Evolutionary conservation across 1,139 yeast species (phyloP).

Genomic region (Suhomyces terraborum): DNA sequence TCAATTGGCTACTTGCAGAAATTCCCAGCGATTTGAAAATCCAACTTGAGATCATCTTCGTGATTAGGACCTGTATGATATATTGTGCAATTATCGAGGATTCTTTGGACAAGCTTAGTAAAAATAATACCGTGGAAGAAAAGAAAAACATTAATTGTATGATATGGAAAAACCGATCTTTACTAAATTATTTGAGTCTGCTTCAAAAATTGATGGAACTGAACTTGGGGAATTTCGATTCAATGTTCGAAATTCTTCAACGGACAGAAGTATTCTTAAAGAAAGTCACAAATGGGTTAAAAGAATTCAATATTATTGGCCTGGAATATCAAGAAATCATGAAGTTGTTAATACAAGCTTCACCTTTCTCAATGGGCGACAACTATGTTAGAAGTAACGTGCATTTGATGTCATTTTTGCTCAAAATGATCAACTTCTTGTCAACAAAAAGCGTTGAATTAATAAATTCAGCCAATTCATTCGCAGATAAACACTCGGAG

Average conservation of each 20-base stretch:
- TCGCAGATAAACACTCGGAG: not conserved
- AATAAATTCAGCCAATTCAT: not conserved
- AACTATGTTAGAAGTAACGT: not conserved
- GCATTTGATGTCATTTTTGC: not conserved
- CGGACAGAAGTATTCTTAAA: not conserved
- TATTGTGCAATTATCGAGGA: not conserved
- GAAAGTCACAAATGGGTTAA: not conserved
- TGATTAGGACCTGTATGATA: slow-evolving; percentile 4
- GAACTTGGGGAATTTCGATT: not conserved
- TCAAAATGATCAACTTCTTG: not conserved
- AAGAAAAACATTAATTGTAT: not conserved
- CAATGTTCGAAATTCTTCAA: not conserved
- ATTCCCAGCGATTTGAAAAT: not conserved
- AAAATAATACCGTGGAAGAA: not conserved
- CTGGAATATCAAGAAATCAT: not conserved
- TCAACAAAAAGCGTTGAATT: not conserved
- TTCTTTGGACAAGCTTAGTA: not conserved
- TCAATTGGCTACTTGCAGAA: not conserved
- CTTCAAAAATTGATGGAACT: not conserved
- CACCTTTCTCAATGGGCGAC: not conserved
- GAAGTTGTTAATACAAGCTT: not conserved
- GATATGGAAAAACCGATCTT: not conserved
- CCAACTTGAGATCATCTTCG: slow-evolving; percentile 7
- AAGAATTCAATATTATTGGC: not conserved
- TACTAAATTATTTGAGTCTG: not conserved